phyloP scores from a whole-genome alignment of 768 basidiomycete species.

The Krasilnikovozyma curviuscula region DNA sequence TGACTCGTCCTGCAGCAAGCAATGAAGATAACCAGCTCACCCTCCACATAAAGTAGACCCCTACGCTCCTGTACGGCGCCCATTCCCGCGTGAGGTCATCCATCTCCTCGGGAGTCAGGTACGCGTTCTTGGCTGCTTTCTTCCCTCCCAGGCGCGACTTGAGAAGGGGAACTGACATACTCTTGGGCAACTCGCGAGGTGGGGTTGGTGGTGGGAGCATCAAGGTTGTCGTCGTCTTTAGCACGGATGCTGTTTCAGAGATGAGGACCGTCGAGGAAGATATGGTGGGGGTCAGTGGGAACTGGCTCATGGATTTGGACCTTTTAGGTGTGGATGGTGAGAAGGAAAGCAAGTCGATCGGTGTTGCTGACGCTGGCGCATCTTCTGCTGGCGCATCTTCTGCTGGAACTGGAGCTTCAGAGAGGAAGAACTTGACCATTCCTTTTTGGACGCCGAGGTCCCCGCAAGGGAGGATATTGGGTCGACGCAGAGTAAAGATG shows the following conservation, averaged over 20 bases:
- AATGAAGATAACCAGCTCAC: no score
- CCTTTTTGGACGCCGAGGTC: slow-evolving; percentile 61
- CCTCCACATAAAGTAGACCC: slow-evolving; percentile 4
- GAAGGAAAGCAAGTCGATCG: not conserved
- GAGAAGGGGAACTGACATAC: slow-evolving; percentile 39
- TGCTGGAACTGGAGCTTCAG: not conserved
- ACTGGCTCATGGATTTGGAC: not conserved
- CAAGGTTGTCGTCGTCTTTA: not conserved
- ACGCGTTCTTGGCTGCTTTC: slow-evolving; percentile 55
- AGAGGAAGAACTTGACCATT: slow-evolving; percentile 24
- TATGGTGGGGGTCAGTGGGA: not conserved
- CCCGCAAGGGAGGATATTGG: slow-evolving; percentile 55
- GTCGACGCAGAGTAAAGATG: slow-evolving; percentile 67
- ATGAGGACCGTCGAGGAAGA: not conserved
- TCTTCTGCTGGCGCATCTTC: no score
- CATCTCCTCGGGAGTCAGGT: slow-evolving; percentile 64
- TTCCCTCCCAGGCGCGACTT: slow-evolving; percentile 46
- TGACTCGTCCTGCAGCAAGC: no score
- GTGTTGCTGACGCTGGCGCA: not conserved
- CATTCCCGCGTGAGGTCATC: slow-evolving; percentile 51
- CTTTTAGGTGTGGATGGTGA: not conserved
- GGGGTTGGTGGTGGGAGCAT: slow-evolving; percentile 18
- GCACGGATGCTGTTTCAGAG: not conserved
- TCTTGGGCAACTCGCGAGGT: slow-evolving; percentile 37
- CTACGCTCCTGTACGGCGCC: slow-evolving; percentile 41